A percentile compares a stretch with the other conserved stretches of the same genome.
Conservation (phyloP, 1,139 yeast species). For the Debaryomycetaceae sp. region DNA sequence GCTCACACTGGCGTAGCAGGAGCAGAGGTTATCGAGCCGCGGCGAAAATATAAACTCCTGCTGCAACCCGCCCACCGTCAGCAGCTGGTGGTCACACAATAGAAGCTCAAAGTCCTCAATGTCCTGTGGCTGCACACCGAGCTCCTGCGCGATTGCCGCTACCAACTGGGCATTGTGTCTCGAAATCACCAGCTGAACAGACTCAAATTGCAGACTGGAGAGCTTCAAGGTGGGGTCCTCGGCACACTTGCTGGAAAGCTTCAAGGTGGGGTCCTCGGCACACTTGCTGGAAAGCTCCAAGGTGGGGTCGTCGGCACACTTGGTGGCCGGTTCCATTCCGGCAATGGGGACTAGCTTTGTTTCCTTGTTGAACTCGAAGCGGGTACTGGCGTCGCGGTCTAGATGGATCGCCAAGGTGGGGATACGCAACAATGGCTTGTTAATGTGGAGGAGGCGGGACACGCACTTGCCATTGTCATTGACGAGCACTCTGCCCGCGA, state of each 20-base stretch:
- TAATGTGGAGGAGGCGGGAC: conserved; percentile 65
- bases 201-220: conserved; percentile 46
- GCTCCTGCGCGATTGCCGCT: conserved; percentile 56
- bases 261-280: conserved; percentile 33
- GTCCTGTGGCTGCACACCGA: conserved; percentile 33
- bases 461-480: conserved; percentile 38
- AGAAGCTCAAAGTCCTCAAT: conserved; percentile 88
- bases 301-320: conserved; percentile 36
- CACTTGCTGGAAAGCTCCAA: conserved; percentile 32
- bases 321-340: conserved; percentile 45
- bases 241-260: conserved; percentile 32
- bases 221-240: conserved; percentile 34
- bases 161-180: conserved; percentile 72
- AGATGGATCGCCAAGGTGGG: conserved; percentile 94
- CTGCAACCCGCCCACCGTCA: conserved; percentile 77
- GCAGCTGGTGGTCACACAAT: conserved; percentile 76
- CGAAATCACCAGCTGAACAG: conserved; percentile 52
- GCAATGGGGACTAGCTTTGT: conserved; percentile 80
- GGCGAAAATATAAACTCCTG: conserved; percentile 90
- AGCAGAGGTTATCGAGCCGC: conserved; percentile 83
- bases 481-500: conserved; percentile 87
- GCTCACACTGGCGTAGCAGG: conserved; percentile 69
- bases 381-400: conserved; percentile 62
- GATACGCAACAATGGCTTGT: conserved; percentile 77
- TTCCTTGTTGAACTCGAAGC: conserved; percentile 86